Base-by-base conservation (phyloP, 495 filamentous ascomycete genomes). In the Hypoxylon lenormandii region DNA sequence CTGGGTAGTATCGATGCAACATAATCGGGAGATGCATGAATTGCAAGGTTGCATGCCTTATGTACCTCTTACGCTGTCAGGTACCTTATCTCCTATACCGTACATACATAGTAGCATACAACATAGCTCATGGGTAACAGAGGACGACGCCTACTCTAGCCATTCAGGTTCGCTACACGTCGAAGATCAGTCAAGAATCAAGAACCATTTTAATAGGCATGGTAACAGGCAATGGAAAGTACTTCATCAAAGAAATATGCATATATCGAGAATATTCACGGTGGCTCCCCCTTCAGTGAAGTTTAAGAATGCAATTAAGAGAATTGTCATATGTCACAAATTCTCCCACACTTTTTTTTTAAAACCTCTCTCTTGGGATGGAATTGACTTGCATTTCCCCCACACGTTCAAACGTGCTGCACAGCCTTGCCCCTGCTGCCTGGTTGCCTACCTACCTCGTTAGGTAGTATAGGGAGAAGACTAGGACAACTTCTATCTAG, bases 381-480 rank as follows among this genome's bases (percentile, higher is more conserved):
- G 30, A n/a, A 62, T 46, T 57, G 55, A 54, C 54, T 60, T 60
- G 55, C 55, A 60, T 60, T 7, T 33, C 67, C 67, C 55, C 61
- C 67, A 66, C 61, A 61, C 56, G 55, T 60, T 26, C 46, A 2
- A 16, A 30, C n/a, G 7, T 7, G 7, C 30, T 21, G 21, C 23
- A n/a, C 48, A 51, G 48, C 16, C 21, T 45, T 45, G 16, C 42
- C 42, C 42, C 42, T 18, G 42, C 42, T 45, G 42, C 42, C 42
- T 45, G 38, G 38, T 42, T 5, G 30, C 30, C 10, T 8, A 33
- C 10, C 30, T 33, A 33, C 10, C 6, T 42, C 15, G 1, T 3
- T 16, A 42, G 38, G 13, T 16, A 42, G 13, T 42, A 33, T 33
- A 45, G 42, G 5, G 42, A 45, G 16, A 21, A 45, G n/a, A 5